A percentile compares a stretch with the other conserved stretches of the same genome.
These are phyloP conservation scores for Medicago ruthenica DNA, from an alignment of 306 rosid species.

Conservation along the genomic window DNA sequence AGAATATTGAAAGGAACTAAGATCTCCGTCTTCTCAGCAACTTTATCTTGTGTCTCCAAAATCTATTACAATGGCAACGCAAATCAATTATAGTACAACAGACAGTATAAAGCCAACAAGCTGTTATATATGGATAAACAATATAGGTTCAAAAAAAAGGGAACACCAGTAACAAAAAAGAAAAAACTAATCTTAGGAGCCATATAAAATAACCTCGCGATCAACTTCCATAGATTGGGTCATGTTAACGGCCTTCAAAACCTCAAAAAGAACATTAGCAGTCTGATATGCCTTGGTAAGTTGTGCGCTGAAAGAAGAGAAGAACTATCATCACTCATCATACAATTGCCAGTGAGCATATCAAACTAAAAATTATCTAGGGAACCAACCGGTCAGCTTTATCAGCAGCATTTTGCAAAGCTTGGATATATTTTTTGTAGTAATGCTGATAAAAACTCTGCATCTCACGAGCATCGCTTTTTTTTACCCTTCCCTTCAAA, in stretches of 20 bases:
- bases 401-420: slow-evolving; percentile 87
- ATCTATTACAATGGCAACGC: slow-evolving; percentile 55
- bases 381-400: slow-evolving; percentile 82
- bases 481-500: slow-evolving; percentile 86
- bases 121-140: slow-evolving; percentile 28
- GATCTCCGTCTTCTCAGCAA: slow-evolving; percentile 92
- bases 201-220: slow-evolving; percentile 71
- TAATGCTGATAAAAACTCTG: slow-evolving; percentile 93
- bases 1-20: slow-evolving; percentile 93
- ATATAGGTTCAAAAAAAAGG: slow-evolving; percentile 29
- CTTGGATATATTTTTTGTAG: slow-evolving; percentile 90
- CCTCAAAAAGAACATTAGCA: slow-evolving; percentile 98
- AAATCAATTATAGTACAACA: slow-evolving; percentile 22
- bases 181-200: slow-evolving; percentile 17
- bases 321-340: slow-evolving; percentile 11
- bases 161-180: neutral
- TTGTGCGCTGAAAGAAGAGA: slow-evolving; percentile 67
- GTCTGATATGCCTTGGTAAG: slow-evolving; percentile 94
- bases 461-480: slow-evolving; percentile 98
- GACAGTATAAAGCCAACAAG: slow-evolving; percentile 13
- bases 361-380: slow-evolving; percentile 12
- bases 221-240: slow-evolving; percentile 97
- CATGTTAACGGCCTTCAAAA: slow-evolving; percentile 92
- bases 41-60: slow-evolving; percentile 95
- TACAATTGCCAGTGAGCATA: slow-evolving; percentile 2